Evolutionary conservation across 768 basidiomycete genomes (phyloP), one percentile per base, ranked within the genome.

Genomic region (Hemileccinum impolitum): DNA sequence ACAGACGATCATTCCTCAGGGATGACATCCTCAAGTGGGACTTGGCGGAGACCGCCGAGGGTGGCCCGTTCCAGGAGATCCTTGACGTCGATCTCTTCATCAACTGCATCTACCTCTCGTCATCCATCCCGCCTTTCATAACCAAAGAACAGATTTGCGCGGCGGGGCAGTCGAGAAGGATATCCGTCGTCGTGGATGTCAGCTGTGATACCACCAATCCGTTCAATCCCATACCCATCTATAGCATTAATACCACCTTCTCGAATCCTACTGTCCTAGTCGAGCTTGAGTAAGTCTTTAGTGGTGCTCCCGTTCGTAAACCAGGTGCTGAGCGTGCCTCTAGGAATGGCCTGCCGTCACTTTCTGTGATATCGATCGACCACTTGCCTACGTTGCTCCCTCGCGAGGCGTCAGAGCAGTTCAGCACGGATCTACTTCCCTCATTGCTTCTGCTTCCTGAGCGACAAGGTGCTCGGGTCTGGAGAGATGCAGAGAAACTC

Each of bases 171-270:
- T 58, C 70, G 15, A 77, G 96, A 51, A 75, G 77, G 48, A 70
- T 99, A 51, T 75, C 81, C 19, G 84, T 94, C 25, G 83, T 97
- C 40, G 96, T 97, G 21, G 96, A 99, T 59, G 96, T 99, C 59
- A 95, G 92, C 66, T 99, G 96, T 74, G 96, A 99, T 68, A 98
- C 95, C 19, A 98, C 94, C 46, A 99, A 99, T 69, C 94, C 96
- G 14, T 87, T 87, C 79, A 99, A 98, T 69, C 96, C 96, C 1
- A 88, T 98, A 57, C 96, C 96, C 9, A 86, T 99, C 52, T 99
- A 99, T 72, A 75, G 64, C 47, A 79, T 94, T 72, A 97, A 96
- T 72, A 98, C 95, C 18, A 94, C 91, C 0, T 97, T 97, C 67
- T 79, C 85, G 40, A 78, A 90, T 49, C 96, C 96, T 15, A 96